These are phyloP conservation scores for Alternaria arborescens DNA, from an alignment of 2,329 filamentous ascomycete genomes.

Conservation along the genomic window DNA sequence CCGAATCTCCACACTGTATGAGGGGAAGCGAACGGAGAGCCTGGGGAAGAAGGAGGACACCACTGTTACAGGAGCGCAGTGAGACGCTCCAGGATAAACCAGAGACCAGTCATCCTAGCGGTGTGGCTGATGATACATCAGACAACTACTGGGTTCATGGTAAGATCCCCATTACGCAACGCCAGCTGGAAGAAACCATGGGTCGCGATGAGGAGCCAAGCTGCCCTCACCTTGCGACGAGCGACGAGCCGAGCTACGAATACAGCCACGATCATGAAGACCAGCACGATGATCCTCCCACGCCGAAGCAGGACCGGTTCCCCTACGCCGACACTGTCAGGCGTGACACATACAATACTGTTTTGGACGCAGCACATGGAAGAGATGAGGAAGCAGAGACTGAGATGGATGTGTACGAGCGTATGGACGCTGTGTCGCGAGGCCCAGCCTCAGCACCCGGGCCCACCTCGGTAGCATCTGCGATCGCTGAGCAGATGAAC, in stretches of 20 bases:
- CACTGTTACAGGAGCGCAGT: constrained; percentile 2
- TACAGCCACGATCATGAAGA: constrained; percentile 45
- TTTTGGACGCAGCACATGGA: background rate
- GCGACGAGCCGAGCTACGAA: constrained; percentile 46
- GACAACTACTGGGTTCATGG: background rate
- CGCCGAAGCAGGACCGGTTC: constrained; percentile 29
- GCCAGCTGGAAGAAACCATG: constrained; percentile 12
- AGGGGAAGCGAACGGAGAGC: constrained; percentile 1
- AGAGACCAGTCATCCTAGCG: constrained; percentile 10
- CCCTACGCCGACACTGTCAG: background rate
- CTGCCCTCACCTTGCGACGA: constrained; percentile 12
- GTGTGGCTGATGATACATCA: constrained; percentile 7
- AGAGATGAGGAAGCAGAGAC: constrained; percentile 38
- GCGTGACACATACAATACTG: background rate
- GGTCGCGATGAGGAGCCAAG: background rate
- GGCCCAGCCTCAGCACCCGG: background rate
- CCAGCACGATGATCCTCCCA: constrained; percentile 47
- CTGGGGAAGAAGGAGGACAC: constrained; percentile 16
- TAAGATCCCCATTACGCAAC: constrained; percentile 12
- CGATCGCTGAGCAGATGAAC: constrained; percentile 18
- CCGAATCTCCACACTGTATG: constrained; percentile 14
- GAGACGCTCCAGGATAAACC: background rate
- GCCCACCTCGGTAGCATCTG: constrained; percentile 14
- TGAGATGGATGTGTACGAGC: constrained; percentile 64
- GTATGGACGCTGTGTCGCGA: constrained; percentile 39